Evolutionary conservation across 2,329 filamentous ascomycete species (phyloP).

Genomic region (Fusarium sp.): DNA sequence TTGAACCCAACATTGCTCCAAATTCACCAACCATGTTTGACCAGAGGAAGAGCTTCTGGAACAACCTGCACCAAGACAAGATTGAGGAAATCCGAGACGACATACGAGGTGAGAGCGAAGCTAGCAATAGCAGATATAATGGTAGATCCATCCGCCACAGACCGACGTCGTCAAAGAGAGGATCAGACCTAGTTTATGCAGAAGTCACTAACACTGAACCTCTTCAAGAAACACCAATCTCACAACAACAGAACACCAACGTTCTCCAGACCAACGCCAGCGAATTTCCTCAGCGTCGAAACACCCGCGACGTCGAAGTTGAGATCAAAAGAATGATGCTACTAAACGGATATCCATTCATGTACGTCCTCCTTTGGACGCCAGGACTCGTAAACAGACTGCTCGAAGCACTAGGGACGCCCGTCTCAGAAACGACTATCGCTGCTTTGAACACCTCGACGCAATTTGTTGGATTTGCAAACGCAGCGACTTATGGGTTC

Average conservation of each 20-base stretch:
- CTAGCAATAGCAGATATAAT: neutral
- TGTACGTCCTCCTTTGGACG: conserved; percentile 42
- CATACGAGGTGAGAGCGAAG: conserved; percentile 9
- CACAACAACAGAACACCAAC: neutral
- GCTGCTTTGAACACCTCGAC: conserved; percentile 37
- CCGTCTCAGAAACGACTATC: conserved; percentile 17
- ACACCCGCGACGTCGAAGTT: conserved; percentile 25
- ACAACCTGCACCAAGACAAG: neutral
- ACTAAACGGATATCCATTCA: conserved; percentile 41
- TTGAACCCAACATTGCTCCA: neutral
- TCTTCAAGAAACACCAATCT: neutral
- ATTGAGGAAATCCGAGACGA: conserved; percentile 19
- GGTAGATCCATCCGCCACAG: neutral
- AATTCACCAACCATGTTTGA: conserved; percentile 12
- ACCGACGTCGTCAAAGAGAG: neutral
- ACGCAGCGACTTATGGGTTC: conserved; percentile 41
- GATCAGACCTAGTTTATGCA: conserved; percentile 2
- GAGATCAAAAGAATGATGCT: conserved; percentile 44
- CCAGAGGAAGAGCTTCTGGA: neutral
- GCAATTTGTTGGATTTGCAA: conserved; percentile 40
- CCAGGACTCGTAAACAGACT: conserved; percentile 40
- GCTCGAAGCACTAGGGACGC: conserved; percentile 32
- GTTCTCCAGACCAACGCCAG: conserved; percentile 36
- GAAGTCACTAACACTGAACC: conserved; percentile 24
- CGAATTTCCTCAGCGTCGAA: conserved; percentile 41